Evolutionary conservation across 805 yeast genomes (phyloP).

Genomic region (Kuraishia ogatae): DNA sequence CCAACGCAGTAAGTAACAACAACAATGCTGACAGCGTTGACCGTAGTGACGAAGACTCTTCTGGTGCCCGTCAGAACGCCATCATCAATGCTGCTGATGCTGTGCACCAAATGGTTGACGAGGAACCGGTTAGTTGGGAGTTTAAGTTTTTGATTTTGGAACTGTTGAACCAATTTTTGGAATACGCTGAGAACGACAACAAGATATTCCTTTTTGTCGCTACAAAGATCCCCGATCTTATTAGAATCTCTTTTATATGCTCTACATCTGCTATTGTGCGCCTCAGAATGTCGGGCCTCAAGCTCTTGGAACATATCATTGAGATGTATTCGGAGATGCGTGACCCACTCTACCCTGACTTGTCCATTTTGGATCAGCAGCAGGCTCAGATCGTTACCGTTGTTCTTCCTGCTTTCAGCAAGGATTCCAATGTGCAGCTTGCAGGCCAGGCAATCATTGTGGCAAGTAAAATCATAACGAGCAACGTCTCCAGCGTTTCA

Average conservation of each 20-base stretch:
- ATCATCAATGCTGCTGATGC: background rate
- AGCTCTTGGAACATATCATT: constrained; percentile 55
- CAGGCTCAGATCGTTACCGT: constrained; percentile 94
- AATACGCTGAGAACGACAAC: constrained; percentile 27
- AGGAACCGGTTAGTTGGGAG: constrained; percentile 50
- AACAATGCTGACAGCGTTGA: constrained; percentile 8
- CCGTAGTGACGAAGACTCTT: constrained; percentile 2
- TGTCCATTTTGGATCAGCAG: constrained; percentile 75
- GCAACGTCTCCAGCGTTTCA: constrained; percentile 42
- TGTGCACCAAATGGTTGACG: constrained; percentile 23
- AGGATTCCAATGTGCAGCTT: constrained; percentile 62
- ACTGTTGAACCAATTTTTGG: constrained; percentile 33
- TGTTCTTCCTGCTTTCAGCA: constrained; percentile 73
- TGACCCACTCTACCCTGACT: constrained; percentile 68
- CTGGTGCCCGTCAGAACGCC: constrained; percentile 3
- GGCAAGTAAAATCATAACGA: constrained; percentile 65
- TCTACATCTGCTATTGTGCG: constrained; percentile 61
- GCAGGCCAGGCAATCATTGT: constrained; percentile 74
- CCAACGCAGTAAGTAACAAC: constrained; percentile 1
- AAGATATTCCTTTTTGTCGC: constrained; percentile 31
- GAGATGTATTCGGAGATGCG: constrained; percentile 47
- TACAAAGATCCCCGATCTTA: constrained; percentile 49
- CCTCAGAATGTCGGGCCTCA: constrained; percentile 58
- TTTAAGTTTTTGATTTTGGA: constrained; percentile 42
- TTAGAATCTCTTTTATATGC: constrained; percentile 72